These are phyloP conservation scores for Podaxis sp. DNA, from an alignment of 768 basidiomycete genomes.

Conservation along the genomic window DNA sequence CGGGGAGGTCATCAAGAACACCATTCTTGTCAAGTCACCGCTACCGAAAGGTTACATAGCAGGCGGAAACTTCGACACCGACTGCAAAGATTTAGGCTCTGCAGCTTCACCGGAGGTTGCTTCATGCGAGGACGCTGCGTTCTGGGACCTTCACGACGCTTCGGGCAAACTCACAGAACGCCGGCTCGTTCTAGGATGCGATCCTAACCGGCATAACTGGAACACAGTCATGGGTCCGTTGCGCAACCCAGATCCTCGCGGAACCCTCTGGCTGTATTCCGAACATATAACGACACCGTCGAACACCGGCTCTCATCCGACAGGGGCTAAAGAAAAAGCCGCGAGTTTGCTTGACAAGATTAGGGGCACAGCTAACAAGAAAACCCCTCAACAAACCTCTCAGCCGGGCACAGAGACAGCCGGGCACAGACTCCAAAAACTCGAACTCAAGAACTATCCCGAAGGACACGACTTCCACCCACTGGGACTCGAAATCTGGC, in stretches of 20 bases:
- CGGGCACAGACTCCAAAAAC: constrained; percentile 30
- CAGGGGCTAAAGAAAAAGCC: constrained; percentile 5
- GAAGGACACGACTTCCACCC: constrained; percentile 65
- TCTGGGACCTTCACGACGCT: constrained; percentile 57
- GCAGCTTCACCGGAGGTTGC: constrained; percentile 31
- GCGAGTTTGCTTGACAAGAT: constrained; percentile 15
- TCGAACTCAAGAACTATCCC: constrained; percentile 54
- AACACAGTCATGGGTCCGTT: constrained; percentile 80
- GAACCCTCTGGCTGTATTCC: constrained; percentile 58
- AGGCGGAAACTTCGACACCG: constrained; percentile 43
- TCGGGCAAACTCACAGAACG: constrained; percentile 39
- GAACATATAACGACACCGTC: constrained; percentile 15
- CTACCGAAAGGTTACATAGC: constrained; percentile 52
- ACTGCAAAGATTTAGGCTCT: constrained; percentile 43
- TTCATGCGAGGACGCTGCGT: constrained; percentile 64
- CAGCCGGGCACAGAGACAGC: constrained; percentile 2
- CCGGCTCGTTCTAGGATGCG: constrained; percentile 49
- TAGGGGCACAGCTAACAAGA: constrained; percentile 5
- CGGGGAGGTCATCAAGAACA: constrained; percentile 37
- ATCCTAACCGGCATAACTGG: constrained; percentile 58
- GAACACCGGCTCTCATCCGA: neutral
- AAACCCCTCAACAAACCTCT: neutral
- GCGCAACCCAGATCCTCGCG: constrained; percentile 52
- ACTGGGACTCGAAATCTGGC: constrained; percentile 60
- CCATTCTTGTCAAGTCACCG: constrained; percentile 37